Conservation (phyloP, 2,329 filamentous ascomycete genomes). For the Diaporthe sp. region DNA sequence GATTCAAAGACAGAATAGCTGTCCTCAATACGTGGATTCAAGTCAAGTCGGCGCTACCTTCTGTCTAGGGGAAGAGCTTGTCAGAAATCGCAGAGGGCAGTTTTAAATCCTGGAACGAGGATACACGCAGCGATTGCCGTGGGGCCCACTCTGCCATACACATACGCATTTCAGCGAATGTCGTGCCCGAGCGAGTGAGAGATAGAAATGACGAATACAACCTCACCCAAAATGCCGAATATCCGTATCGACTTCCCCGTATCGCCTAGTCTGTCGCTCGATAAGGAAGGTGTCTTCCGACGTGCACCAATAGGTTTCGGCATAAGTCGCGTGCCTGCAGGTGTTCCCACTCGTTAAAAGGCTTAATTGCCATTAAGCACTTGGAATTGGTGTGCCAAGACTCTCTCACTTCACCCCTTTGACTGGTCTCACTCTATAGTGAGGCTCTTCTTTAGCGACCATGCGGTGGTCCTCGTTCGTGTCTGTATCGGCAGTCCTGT, state of each 20-base stretch:
- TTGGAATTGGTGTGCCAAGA: background rate
- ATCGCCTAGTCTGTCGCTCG: background rate
- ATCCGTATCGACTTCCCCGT: background rate
- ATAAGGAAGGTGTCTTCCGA: background rate
- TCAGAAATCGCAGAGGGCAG: too few relatives aligned
- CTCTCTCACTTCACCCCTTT: background rate
- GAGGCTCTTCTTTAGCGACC: background rate
- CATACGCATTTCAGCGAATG: background rate
- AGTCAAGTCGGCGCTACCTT: too few relatives aligned
- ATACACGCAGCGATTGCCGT: too few relatives aligned
- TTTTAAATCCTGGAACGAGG: too few relatives aligned
- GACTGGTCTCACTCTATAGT: background rate
- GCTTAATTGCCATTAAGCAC: background rate
- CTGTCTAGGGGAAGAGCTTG: too few relatives aligned
- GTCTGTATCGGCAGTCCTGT: constrained; percentile 3
- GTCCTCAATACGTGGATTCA: too few relatives aligned
- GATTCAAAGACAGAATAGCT: too few relatives aligned
- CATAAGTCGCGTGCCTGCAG: background rate
- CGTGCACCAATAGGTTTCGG: background rate
- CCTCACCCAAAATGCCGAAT: background rate
- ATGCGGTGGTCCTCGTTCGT: constrained; percentile 12
- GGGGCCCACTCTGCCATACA: too few relatives aligned
- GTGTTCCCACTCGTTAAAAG: constrained; percentile 10
- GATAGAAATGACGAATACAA: background rate
- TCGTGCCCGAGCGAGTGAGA: background rate